These are phyloP conservation scores for Arthroderma uncinatum DNA, from an alignment of 2,329 filamentous ascomycete genomes.

Conservation along the genomic window DNA sequence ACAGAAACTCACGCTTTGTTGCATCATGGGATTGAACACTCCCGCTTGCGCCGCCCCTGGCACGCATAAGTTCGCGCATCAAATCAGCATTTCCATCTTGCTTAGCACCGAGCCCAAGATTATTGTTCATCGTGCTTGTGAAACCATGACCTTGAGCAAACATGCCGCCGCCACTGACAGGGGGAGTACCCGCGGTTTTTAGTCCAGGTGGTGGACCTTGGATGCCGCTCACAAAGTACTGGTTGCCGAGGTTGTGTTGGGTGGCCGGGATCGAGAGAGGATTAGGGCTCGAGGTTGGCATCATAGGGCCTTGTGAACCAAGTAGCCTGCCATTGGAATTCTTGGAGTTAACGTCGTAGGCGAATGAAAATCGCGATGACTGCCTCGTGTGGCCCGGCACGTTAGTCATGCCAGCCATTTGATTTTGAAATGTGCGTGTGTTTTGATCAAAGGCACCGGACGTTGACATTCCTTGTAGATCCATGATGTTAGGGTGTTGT, in stretches of 20 bases:
- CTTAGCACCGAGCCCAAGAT: conserved; percentile 53
- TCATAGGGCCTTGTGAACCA: conserved; percentile 38
- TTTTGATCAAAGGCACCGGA: conserved; percentile 31
- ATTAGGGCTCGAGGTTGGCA: conserved; percentile 31
- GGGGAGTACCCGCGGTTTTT: conserved; percentile 88
- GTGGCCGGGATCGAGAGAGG: conserved; percentile 29
- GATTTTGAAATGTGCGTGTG: conserved; percentile 36
- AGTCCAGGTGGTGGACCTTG: conserved; percentile 89
- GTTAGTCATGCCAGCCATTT: conserved; percentile 43
- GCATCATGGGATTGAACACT: conserved; percentile 66
- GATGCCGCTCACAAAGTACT: conserved; percentile 74
- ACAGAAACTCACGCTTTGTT: conserved; percentile 97
- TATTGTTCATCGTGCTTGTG: conserved; percentile 51
- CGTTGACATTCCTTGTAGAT: conserved; percentile 24
- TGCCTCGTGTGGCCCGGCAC: conserved; percentile 64
- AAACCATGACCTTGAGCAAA: conserved; percentile 85
- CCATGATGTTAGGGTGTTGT: conserved; percentile 48
- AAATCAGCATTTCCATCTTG: conserved; percentile 66
- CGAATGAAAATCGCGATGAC: conserved; percentile 77
- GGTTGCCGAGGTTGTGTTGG: conserved; percentile 42
- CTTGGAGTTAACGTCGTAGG: conserved; percentile 49
- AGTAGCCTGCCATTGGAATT: conserved; percentile 49
- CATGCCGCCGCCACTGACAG: conserved; percentile 66
- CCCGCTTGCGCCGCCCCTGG: conserved; percentile 47
- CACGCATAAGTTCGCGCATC: conserved; percentile 70